A percentile compares a stretch with the other conserved stretches of the same genome.
Evolutionary conservation across 306 rosid genomes (phyloP).

Genomic region (Glycine latifolia): DNA sequence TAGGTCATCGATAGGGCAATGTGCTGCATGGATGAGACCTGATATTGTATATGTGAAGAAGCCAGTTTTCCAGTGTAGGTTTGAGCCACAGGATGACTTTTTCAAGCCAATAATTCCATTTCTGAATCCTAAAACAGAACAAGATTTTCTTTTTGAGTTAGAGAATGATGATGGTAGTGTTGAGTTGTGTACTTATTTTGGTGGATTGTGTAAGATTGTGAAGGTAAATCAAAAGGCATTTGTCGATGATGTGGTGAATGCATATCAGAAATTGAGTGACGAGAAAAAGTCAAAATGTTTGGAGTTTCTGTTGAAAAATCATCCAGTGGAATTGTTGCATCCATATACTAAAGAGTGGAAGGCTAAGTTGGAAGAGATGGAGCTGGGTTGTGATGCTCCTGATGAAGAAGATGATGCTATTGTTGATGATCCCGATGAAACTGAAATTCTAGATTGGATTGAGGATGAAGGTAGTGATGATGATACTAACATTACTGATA

Average conservation of each 20-base stretch:
- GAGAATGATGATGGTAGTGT: constrained; percentile 72
- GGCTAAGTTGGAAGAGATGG: constrained; percentile 90
- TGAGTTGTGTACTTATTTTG: constrained; percentile 80
- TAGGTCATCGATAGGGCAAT: constrained; percentile 67
- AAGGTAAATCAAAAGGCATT: constrained; percentile 81
- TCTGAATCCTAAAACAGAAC: constrained; percentile 81
- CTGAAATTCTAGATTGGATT: constrained; percentile 80
- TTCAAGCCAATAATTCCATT: constrained; percentile 66
- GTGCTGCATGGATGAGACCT: constrained; percentile 97
- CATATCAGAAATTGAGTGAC: constrained; percentile 77
- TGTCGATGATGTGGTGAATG: constrained; percentile 94
- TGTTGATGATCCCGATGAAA: constrained; percentile 51
- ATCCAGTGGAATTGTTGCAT: constrained; percentile 80
- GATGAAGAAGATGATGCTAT: constrained; percentile 64
- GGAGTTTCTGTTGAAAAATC: constrained; percentile 77
- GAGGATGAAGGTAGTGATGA: constrained; percentile 60
- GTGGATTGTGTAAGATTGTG: constrained; percentile 86
- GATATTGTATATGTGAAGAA: constrained; percentile 85
- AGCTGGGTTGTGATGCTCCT: constrained; percentile 96
- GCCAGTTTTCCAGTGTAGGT: constrained; percentile 84
- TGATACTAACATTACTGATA: constrained; percentile 24
- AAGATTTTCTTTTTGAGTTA: constrained; percentile 66
- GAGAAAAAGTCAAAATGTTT: constrained; percentile 85
- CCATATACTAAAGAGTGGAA: constrained; percentile 98
- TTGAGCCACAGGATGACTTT: constrained; percentile 88